A percentile compares a stretch with the other conserved stretches of the same genome.
These are phyloP conservation scores for Yamadazyma atmosphaerica DNA, from an alignment of 1,139 yeast species.

Conservation along the genomic window DNA sequence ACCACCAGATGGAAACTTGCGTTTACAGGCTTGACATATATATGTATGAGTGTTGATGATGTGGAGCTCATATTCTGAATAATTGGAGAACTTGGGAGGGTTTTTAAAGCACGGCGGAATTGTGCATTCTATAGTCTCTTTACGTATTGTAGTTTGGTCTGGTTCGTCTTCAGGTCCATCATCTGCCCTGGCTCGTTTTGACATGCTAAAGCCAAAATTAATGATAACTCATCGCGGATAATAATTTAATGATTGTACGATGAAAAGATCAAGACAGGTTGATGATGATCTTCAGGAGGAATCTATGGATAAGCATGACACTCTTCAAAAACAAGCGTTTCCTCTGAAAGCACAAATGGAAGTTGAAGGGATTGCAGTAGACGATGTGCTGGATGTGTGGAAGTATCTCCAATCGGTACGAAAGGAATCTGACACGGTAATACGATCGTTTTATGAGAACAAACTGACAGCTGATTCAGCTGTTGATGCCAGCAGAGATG, in stretches of 20 bases:
- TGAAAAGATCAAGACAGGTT: neutral
- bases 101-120: constrained; percentile 3
- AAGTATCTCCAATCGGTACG: constrained; percentile 31
- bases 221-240: neutral
- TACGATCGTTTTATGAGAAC: constrained; percentile 1
- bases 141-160: neutral
- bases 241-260: too few species aligned
- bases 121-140: constrained; percentile 1
- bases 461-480: neutral
- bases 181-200: neutral
- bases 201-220: neutral
- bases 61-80: constrained; percentile 31
- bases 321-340: neutral
- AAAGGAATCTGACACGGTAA: constrained; percentile 26
- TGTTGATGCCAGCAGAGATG: too few species aligned
- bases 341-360: neutral
- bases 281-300: neutral
- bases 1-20: constrained; percentile 39
- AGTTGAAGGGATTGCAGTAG: constrained; percentile 8
- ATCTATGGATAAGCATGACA: neutral
- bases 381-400: constrained; percentile 19
- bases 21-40: constrained; percentile 43
- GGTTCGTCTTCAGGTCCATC: too few species aligned
- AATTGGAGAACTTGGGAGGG: constrained; percentile 16
- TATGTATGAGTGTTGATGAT: constrained; percentile 22